Evolutionary conservation across 305 asterid species (phyloP), one percentile per base, ranked within the genome.

Genomic region (Nicotiana rustica): DNA sequence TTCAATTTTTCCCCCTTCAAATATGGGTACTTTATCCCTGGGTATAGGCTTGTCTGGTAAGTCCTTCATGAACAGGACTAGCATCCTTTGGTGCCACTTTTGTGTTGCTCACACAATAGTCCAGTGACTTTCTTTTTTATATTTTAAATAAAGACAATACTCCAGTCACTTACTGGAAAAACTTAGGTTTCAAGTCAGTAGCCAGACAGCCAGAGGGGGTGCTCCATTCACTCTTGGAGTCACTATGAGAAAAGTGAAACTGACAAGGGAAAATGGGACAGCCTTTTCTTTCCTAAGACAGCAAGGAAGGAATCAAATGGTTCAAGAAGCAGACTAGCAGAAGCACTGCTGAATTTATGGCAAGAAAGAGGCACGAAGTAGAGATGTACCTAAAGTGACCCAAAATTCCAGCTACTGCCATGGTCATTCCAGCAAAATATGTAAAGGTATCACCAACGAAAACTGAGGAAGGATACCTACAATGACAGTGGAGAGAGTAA

Each of bases 381-480:
- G 59, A 55, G 49, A 55, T 29, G 47, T 75, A 95, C 99, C 99
- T 95, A 82, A 89, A 95, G 85, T 95, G 99, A 80, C 99, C 98
- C 88, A 95, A 89, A 82, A 95, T 95, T 86, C 99, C 99, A 68
- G 86, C 94, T 19, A 95, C 99, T 25, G 99, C 99, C 97, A 95
- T 89, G n/a, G 99, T 91, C 99, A 95, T 95, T 80, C 99, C 99
- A 77, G 98, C 98, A 89, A 95, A 95, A 93, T 95, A 94, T 49
- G 98, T 94, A 75, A 91, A 95, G 17, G 99, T 94, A 89, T 95
- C 97, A 44, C 98, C 98, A 77, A 95, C 97, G 80, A 95, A 95
- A 87, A 94, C 99, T n/a, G 98, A 91, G 68, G 99, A 95, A 35
- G 99, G 99, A 85, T 91, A 91, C 98, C 98, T 95, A 83, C 36